phyloP scores from a whole-genome alignment of 768 basidiomycete species.

The Suillus plorans region DNA sequence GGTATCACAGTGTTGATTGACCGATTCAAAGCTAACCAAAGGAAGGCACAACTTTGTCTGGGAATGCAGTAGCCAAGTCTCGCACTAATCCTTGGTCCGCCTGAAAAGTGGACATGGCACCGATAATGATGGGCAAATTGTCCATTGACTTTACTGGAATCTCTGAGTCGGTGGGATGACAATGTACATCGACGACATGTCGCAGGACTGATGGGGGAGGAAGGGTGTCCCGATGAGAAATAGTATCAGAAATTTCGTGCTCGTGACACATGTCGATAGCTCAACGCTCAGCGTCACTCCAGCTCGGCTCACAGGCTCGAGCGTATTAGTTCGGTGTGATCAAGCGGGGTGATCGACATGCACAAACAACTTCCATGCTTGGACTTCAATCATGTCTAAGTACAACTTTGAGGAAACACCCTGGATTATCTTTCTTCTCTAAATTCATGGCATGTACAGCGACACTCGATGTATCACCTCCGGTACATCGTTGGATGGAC shows the following conservation, averaged over 20 bases:
- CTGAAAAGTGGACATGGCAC: slow-evolving; percentile 74
- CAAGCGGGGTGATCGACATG: neutral
- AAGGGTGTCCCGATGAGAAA: slow-evolving; percentile 13
- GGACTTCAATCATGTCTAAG: slow-evolving; percentile 7
- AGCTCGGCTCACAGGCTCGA: too few relatives aligned
- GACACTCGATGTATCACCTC: slow-evolving; percentile 42
- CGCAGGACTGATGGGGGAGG: slow-evolving; percentile 45
- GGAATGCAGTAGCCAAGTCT: slow-evolving; percentile 56
- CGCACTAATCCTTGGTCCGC: slow-evolving; percentile 74
- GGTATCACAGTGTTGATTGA: slow-evolving; percentile 9
- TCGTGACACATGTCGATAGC: neutral
- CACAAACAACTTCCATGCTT: slow-evolving; percentile 11
- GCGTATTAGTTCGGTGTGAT: neutral
- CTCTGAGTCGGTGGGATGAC: slow-evolving; percentile 84
- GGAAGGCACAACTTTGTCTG: slow-evolving; percentile 76
- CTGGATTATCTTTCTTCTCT: slow-evolving; percentile 5
- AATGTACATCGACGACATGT: slow-evolving; percentile 86
- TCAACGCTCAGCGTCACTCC: neutral
- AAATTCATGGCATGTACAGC: slow-evolving; percentile 38
- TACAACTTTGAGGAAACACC: neutral
- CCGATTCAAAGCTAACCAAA: slow-evolving; percentile 63
- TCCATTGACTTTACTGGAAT: slow-evolving; percentile 51
- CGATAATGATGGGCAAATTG: slow-evolving; percentile 62
- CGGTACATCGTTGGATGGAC: slow-evolving; percentile 49
- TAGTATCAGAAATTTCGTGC: slow-evolving; percentile 4